Evolutionary conservation across 768 basidiomycete species (phyloP).

Genomic region (Trametes coccinea): DNA sequence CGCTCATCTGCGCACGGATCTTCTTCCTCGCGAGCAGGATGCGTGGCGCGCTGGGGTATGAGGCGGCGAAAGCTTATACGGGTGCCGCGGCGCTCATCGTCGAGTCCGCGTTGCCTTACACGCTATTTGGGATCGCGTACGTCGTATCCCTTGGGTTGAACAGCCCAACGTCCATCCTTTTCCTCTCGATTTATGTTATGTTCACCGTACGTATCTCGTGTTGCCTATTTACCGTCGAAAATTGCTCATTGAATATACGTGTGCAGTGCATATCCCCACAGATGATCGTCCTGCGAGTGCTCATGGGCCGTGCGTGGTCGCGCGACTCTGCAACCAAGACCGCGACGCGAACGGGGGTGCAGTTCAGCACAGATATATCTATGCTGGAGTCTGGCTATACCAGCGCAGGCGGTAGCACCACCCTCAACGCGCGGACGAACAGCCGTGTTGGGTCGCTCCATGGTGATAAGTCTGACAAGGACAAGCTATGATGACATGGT

Average conservation of each 20-base stretch:
- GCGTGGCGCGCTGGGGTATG: neutral
- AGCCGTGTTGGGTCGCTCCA: neutral
- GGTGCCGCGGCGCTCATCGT: slow-evolving; percentile 35
- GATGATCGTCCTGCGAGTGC: slow-evolving; percentile 20
- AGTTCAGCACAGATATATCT: neutral
- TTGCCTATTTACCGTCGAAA: no score
- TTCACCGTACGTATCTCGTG: slow-evolving; percentile 33
- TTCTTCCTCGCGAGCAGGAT: neutral
- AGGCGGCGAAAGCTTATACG: slow-evolving; percentile 28
- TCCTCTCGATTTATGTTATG: slow-evolving; percentile 42
- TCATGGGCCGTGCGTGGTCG: slow-evolving; percentile 12
- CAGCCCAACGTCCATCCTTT: slow-evolving; percentile 34
- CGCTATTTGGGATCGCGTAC: slow-evolving; percentile 38
- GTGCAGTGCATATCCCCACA: slow-evolving; percentile 22
- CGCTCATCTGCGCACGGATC: slow-evolving; percentile 20
- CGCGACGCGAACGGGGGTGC: neutral
- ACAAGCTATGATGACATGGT: neutral
- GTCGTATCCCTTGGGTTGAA: slow-evolving; percentile 36
- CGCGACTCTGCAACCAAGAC: neutral
- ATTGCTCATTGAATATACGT: neutral
- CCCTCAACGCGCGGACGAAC: neutral
- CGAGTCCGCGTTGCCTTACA: slow-evolving; percentile 41
- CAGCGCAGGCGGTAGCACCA: neutral
- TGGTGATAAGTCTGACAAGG: neutral
- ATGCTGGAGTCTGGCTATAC: neutral